Base-by-base conservation (phyloP, 2,329 filamentous ascomycete genomes). In the Neofusicoccum sp. region DNA sequence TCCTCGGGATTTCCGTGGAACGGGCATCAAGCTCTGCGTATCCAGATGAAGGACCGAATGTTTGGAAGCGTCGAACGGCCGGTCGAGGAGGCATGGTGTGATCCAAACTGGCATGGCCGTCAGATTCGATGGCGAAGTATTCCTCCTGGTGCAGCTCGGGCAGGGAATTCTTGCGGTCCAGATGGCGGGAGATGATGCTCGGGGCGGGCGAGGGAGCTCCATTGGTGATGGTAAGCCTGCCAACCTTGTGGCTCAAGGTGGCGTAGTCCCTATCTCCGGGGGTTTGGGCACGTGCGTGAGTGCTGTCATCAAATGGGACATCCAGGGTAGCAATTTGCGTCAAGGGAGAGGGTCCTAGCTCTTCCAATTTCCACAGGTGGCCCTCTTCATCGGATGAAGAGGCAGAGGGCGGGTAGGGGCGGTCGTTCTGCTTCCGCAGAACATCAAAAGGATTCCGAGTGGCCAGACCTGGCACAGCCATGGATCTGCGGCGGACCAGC, bases 221-320 rank as follows among this genome's bases (percentile, higher is more conserved):
- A 61, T 82, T 82, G 5, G 77, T 80, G 16, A 82, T 73, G 16
- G 75, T 71, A 7, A 81, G 69, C 3, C 77, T 76, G 6, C 79
- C 79, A 6, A 76, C 70, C 60, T 73, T 69, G 31, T 67, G 70
- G 4, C 79, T 77, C 31, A 78, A 69, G 48, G 78, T 75, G 4
- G 72, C 69, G 62, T 76, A 76, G 8, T 76, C 73, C 57, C 76
- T 68, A 9, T 80, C 78, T 3, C 72, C 69, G 7, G 78, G 78
- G 6, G 78, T 80, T 40, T 69, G 67, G 24, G 72, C 70, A 62
- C 73, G 66, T 24, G 66, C 61, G 11, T 64, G 63, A 30, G 63
- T 65, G 16, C 68, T 62, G 26, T 71, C 43, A 69, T 72, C 74
- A 16, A 68, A 70, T 45, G 66, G 64, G 20, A 66, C 24, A 16